Base-by-base conservation (phyloP, 768 basidiomycete genomes). In the Glaciozyma antarctica region DNA sequence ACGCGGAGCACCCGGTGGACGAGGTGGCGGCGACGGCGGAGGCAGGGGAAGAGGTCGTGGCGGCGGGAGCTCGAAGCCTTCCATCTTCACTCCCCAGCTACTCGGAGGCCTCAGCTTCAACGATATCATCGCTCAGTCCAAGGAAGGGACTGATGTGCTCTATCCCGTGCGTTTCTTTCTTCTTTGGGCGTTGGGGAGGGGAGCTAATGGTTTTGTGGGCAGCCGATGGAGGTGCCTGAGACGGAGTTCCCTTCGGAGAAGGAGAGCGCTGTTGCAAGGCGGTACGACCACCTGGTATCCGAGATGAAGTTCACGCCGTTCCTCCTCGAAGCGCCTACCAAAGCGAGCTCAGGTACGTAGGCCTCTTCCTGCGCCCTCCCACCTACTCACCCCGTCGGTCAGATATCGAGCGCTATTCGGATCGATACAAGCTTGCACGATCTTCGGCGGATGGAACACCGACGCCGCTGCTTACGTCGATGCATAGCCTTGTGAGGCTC, bases 381-480 rank as follows among this genome's bases (percentile, higher is more conserved):
- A 26, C 30, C 19, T 26, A 30, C 19, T 15, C 30, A 26, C 30
- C 9, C 9, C 32, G 5, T 26, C 38, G 10, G 34, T 10, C 47
- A 70, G 69, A 70, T 44, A 70, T 70, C 30, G 69, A 70, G n/a
- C 60, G 65, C 10, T 70, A 48, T 41, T 70, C 69, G 6, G 69
- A 70, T 45, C 63, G 63, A 1, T 70, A 65, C 69, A 70, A 70
- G 54, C 60, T 63, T 0, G 59, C 58, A 8, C 24, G 57, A 16
- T 32, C 61, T 3, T 59, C 51, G 1, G 60, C 65, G 1, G 38
- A 41, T 17, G 69, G 54, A 3, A 54, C 57, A 10, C 62, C 65
- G 0, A 52, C 55, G 7, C 38, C 38, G 1, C 57, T 51, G 0
- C 38, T 70, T 22, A 41, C 61, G 6, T 19, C 24, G 1, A 60